Evolutionary conservation across 352 stramenopile genomes (phyloP), one percentile per base, ranked within the genome.

Genomic region (Pythium phragmiticola): DNA sequence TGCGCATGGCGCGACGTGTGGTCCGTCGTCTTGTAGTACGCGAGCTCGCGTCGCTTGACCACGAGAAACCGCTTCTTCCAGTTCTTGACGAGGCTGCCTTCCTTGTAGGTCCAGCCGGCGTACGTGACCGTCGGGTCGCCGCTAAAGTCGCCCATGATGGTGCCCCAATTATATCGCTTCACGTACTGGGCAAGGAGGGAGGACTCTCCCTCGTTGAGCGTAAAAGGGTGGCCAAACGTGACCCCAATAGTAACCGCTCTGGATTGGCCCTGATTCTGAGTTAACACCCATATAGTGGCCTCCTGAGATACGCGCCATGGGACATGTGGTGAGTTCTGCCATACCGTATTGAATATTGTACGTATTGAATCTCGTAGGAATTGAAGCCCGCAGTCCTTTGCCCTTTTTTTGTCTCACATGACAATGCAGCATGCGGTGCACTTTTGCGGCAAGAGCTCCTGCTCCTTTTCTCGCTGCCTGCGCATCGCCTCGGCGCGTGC

Each of bases 11-110:
- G 58, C 78, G 80, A 76, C 49, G 70, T 84, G 60, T 65, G 81
- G 49, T 68, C 55, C 12, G 56, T 73, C 0, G 55, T 69, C 69
- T 94, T 91, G 68, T 94, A 94, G 72, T 94, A 92, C 33, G 82
- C 82, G 57, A 92, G 56, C 62, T 94, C 78, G 23, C 70, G 72
- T 28, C 78, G 73, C 60, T 94, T 89, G 65, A 85, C 84, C 21
- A 94, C 82, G 2, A 94, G 73, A 65, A 92, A 91, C 13, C 85
- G 82, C 68, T 94, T 92, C 72, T 91, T 92, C 85, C 85, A 94
- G 37, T 76, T 90, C 63, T 88, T 87, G 49, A 90, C 73, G 43
- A 93, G 75, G 53, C 78, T 89, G 45, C 84, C 84, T 64, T 90
- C 79, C 65, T 93, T 91, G 68, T 87, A 90, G 34, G 86, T 76